Base-by-base conservation (phyloP, 169 alveolate species). In the Plasmodium vinckei region DNA sequence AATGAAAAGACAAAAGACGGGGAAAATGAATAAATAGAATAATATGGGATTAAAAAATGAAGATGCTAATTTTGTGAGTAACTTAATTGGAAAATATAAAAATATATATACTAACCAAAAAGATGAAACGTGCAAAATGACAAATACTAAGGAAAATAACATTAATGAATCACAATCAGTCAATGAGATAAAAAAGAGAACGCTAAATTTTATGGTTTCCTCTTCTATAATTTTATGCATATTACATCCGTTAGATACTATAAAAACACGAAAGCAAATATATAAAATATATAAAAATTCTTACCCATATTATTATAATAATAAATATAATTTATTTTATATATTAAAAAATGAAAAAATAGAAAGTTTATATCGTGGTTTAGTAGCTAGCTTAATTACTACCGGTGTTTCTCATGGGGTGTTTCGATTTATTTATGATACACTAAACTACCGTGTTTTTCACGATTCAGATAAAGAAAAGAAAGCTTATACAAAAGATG, bases 181-280 rank as follows among this genome's bases (percentile, higher is more conserved):
- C 56, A 67, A 42, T 15, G 54, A 4, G 47, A 84, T 82, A 23
- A 67, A 56, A 46, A 54, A 19, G 13, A 82, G 90, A 70, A 82
- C 90, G n/a, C 61, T 82, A 56, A 82, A 82, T 51, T 67, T 67
- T 82, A 82, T 82, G 82, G n/a, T 70, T 25, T 82, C 90, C 0
- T 82, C 90, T 5, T 69, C 90, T 23, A 21, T 82, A 17, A 70
- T 82, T 21, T 82, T 82, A 53, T 82, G 77, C 47, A 82, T 65
- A n/a, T 47, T 82, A 17, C 84, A 82, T 49, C 90, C 90, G 13
- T 57, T 82, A 51, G 90, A 82, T 49, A 82, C 60, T 13, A 82
- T 82, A 82, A 82, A 61, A 57, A 82, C 90, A 44, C 54, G 90
- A 49, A 82, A 82, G 51, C 90, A 82, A 53, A 82, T 82, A 82